Conservation (phyloP, 352 stramenopile genomes). For the Phytophthora sojae region DNA sequence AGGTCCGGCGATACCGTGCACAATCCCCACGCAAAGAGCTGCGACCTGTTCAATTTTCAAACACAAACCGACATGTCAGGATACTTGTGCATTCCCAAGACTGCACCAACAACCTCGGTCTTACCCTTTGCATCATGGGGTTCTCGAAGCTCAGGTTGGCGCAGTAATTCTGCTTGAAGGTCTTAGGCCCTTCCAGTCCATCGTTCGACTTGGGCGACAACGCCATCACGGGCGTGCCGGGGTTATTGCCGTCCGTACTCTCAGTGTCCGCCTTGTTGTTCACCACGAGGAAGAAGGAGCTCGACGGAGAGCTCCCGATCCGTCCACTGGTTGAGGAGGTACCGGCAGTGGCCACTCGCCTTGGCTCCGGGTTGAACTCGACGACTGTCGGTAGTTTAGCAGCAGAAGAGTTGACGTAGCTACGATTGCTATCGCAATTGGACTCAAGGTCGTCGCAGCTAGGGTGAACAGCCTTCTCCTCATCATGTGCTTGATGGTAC, state of each 20-base stretch:
- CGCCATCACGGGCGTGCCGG: conserved; percentile 1
- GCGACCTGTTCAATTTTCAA: conserved; percentile 29
- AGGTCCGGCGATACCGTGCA: conserved; percentile 83
- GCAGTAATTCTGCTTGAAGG: conserved; percentile 38
- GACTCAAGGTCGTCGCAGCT: conserved; percentile 15
- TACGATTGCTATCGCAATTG: background rate
- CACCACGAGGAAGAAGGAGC: background rate
- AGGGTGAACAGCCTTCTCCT: conserved; percentile 18
- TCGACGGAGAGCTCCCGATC: background rate
- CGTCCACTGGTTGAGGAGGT: background rate
- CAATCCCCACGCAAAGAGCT: conserved; percentile 79
- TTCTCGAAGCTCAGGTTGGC: conserved; percentile 51
- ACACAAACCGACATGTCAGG: background rate
- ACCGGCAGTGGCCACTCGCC: background rate
- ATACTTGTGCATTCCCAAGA: too few species aligned
- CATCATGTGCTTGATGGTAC: conserved; percentile 24
- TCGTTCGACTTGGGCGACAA: conserved; percentile 7
- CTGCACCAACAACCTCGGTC: background rate
- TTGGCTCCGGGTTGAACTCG: background rate
- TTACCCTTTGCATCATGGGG: conserved; percentile 51
- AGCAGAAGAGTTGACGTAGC: background rate
- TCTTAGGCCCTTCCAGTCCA: background rate
- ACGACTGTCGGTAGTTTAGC: background rate
- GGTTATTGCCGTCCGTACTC: background rate
- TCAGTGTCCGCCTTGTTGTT: conserved; percentile 11